A percentile compares a stretch with the other conserved stretches of the same genome.
Conservation (phyloP, 441 rosid genomes). For the Erysimum cheiri region DNA sequence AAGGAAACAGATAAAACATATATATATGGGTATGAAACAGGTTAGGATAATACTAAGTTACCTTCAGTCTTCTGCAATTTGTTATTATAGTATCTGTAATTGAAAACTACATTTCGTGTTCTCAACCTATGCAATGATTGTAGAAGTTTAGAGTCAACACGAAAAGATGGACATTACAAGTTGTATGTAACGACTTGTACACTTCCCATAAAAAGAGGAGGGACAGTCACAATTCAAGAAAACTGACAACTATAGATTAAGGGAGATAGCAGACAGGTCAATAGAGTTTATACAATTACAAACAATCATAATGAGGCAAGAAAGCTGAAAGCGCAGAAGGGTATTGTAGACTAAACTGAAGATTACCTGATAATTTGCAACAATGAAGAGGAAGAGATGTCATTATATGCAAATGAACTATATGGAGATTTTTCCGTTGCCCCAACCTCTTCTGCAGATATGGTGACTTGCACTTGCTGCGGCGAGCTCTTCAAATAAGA, state of each 20-base stretch:
- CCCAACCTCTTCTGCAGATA: slow-evolving; percentile 92
- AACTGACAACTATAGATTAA: slow-evolving; percentile 6
- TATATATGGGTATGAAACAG: slow-evolving; percentile 11
- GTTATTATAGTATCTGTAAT: slow-evolving; percentile 91
- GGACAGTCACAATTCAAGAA: slow-evolving; percentile 23
- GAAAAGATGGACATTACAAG: slow-evolving; percentile 13
- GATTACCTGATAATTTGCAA: slow-evolving; percentile 82
- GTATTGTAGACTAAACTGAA: slow-evolving; percentile 45
- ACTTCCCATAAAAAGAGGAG: slow-evolving; percentile 5
- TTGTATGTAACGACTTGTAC: slow-evolving; percentile 17
- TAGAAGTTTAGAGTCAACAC: slow-evolving; percentile 27
- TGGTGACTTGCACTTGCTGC: slow-evolving; percentile 68
- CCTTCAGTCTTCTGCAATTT: slow-evolving; percentile 95
- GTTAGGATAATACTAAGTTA: slow-evolving; percentile 41
- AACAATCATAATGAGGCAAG: slow-evolving; percentile 17
- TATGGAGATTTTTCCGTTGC: slow-evolving; percentile 86
- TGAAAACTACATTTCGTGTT: slow-evolving; percentile 92
- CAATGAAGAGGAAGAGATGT: slow-evolving; percentile 73
- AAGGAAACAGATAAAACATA: not conserved
- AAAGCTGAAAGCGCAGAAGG: not conserved
- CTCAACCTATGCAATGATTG: slow-evolving; percentile 74
- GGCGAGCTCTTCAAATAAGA: slow-evolving; percentile 59
- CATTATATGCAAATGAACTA: slow-evolving; percentile 67
- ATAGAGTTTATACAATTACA: slow-evolving; percentile 18
- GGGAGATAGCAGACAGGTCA: slow-evolving; percentile 12